Percentiles rank a stretch among this genome's conserved stretches.
Evolutionary conservation across 2,329 filamentous ascomycete species (phyloP).

Genomic region (Calcarisporium arbuscula): DNA sequence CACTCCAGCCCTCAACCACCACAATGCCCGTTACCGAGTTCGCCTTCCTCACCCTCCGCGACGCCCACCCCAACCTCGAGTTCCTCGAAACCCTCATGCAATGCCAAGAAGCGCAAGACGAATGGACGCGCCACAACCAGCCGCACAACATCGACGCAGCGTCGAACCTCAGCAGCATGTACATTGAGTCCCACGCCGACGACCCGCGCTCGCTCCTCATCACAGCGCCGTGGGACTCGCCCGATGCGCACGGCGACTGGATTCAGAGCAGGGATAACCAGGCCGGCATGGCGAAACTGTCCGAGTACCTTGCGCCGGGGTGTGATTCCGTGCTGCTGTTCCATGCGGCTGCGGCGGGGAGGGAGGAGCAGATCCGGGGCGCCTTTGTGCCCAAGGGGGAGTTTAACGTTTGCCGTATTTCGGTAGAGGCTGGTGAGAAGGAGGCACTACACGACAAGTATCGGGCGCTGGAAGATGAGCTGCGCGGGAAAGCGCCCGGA

Average conservation of each 20-base stretch:
- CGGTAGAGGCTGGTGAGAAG: conserved; percentile 23
- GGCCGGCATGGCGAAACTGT: conserved; percentile 25
- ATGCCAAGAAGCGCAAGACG: conserved; percentile 29
- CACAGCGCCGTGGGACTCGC: conserved; percentile 38
- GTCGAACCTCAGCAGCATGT: conserved; percentile 27
- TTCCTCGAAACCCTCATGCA: conserved; percentile 25
- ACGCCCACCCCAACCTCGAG: conserved; percentile 22
- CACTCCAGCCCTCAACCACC: conserved; percentile 1
- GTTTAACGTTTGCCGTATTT: conserved; percentile 30
- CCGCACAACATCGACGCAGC: conserved; percentile 26
- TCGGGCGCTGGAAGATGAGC: conserved; percentile 21
- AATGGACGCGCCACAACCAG: conserved; percentile 31
- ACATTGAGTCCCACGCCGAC: conserved; percentile 26
- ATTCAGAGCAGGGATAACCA: conserved; percentile 35
- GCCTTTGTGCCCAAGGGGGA: conserved; percentile 16
- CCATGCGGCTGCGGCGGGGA: conserved; percentile 31
- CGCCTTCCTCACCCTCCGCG: conserved; percentile 26
- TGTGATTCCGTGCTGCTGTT: conserved; percentile 28
- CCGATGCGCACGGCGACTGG: conserved; percentile 36
- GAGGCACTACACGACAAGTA: conserved; percentile 28
- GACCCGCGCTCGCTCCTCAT: conserved; percentile 33
- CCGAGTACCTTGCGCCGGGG: conserved; percentile 25
- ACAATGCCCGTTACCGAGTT: conserved; percentile 35
- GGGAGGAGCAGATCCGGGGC: conserved; percentile 14
- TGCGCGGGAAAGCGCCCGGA: conserved; percentile 22